phyloP scores from a whole-genome alignment of 257 asterid genomes.

The Fraxinus excelsior region DNA sequence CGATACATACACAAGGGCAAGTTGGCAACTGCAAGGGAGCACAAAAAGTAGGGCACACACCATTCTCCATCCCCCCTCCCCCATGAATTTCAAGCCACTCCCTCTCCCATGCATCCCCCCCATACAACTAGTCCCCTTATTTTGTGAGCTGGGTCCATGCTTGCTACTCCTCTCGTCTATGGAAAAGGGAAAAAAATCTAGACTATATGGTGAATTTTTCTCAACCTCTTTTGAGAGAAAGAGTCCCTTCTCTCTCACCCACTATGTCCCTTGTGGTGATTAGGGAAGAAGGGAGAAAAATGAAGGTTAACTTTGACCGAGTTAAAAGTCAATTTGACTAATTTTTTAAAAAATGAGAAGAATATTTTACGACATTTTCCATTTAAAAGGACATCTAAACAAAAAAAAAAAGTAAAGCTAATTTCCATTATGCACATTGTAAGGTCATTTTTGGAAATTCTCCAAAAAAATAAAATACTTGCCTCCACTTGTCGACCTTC shows the following conservation, averaged over 20 bases:
- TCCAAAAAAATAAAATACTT: conserved; percentile 21
- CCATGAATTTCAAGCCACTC: background rate
- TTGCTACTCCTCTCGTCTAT: background rate
- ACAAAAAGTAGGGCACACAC: background rate
- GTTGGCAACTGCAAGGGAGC: no score
- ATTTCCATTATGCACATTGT: background rate
- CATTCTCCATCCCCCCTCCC: background rate
- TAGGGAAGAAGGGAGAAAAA: no score
- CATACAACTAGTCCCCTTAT: background rate
- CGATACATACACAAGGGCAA: no score
- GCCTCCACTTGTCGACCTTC: conserved; percentile 66
- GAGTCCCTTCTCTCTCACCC: background rate
- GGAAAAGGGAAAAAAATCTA: background rate
- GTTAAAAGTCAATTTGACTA: background rate
- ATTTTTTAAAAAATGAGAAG: no score
- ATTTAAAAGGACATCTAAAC: background rate
- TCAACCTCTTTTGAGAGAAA: background rate
- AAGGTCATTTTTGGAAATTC: background rate
- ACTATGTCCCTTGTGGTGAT: background rate
- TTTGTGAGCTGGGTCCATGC: background rate
- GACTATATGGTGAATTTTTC: background rate
- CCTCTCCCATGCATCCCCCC: background rate
- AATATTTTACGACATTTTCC: background rate
- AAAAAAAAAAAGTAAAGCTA: background rate
- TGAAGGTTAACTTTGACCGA: background rate